These are phyloP conservation scores for Saccharomycopsis synnaedendra DNA, from an alignment of 805 yeast genomes.

Conservation along the genomic window DNA sequence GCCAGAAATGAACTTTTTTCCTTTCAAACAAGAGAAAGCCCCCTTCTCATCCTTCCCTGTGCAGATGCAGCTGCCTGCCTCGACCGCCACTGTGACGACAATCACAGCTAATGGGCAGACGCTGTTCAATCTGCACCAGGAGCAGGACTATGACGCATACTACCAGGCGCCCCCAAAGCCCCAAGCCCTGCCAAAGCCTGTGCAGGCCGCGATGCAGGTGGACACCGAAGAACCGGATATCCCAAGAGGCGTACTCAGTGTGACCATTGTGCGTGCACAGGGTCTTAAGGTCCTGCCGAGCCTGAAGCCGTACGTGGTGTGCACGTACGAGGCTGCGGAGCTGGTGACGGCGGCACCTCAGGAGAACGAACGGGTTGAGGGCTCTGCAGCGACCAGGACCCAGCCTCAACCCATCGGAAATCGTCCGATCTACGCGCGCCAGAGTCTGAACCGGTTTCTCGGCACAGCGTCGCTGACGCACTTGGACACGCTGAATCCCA, in stretches of 20 bases:
- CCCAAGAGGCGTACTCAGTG: slow-evolving; percentile 62
- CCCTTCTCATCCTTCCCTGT: too few relatives aligned
- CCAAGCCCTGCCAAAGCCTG: background rate
- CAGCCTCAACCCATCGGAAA: slow-evolving; percentile 19
- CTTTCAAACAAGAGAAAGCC: too few relatives aligned
- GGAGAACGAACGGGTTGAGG: slow-evolving; percentile 22
- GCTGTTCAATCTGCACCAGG: slow-evolving; percentile 6
- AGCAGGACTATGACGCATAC: slow-evolving; percentile 10
- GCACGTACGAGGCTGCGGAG: slow-evolving; percentile 87
- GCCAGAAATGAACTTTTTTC: too few relatives aligned
- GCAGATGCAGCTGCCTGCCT: too few relatives aligned
- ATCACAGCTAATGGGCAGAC: too few relatives aligned
- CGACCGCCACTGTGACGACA: too few relatives aligned
- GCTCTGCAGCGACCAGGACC: background rate
- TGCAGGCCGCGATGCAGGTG: slow-evolving; percentile 8
- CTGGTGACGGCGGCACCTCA: slow-evolving; percentile 75
- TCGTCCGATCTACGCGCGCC: slow-evolving; percentile 32
- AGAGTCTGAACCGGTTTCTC: slow-evolving; percentile 29
- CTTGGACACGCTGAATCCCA: slow-evolving; percentile 45
- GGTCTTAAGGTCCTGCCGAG: slow-evolving; percentile 46
- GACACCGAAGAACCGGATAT: slow-evolving; percentile 16
- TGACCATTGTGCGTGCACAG: slow-evolving; percentile 71
- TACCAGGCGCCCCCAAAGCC: slow-evolving; percentile 12
- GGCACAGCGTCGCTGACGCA: slow-evolving; percentile 17
- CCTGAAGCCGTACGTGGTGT: slow-evolving; percentile 80